Base-by-base conservation (phyloP, 176 grass and related monocot species). In the Cenchrus americanus region DNA sequence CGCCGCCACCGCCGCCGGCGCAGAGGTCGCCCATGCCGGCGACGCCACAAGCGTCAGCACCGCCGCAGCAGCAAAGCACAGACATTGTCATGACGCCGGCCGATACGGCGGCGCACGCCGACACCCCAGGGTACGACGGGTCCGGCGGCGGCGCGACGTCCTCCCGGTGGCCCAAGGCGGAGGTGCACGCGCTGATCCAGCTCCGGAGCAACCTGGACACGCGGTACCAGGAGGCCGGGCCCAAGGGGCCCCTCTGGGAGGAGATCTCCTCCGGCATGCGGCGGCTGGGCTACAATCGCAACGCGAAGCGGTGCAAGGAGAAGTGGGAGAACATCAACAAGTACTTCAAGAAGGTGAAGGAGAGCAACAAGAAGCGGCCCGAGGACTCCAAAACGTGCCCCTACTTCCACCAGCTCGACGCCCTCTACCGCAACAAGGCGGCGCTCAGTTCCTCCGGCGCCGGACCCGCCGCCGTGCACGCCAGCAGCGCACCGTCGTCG, bases 251-350 rank as follows among this genome's bases (percentile, higher is more conserved):
- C 0, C 91, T 99, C 14, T 99, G 97, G 97, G 93, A 99, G 82
- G 97, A 99, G 87, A 99, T 99, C 84, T 99, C 97, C n/a, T 47
- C 67, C 10, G 87, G 93, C 18, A 99, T 99, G 97, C 74, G 51
- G 70, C 83, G 86, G 80, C 3, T 92, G 27, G 97, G 97, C 1
- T 99, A 99, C 80, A 99, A 34, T 86, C 87, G 97, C 77, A 99
- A 37, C 71, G 0, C 97, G 6, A 99, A 99, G 87, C 34, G 97
- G 37, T 99, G 97, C 97, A 99, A 99, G 77, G 97, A 99, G 86
- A 99, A 99, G 78, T 99, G 97, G 97, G 93, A 96, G 87, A 99
- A 99, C 87, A 99, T 99, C 77, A 99, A 99, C 86, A 99, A 99
- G 81, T 99, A 99, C 86, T 99, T 94, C 89, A 99, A 99, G 93